These are phyloP conservation scores for Trametes sp. DNA, from an alignment of 1,284 basidiomycete genomes.

Conservation along the genomic window DNA sequence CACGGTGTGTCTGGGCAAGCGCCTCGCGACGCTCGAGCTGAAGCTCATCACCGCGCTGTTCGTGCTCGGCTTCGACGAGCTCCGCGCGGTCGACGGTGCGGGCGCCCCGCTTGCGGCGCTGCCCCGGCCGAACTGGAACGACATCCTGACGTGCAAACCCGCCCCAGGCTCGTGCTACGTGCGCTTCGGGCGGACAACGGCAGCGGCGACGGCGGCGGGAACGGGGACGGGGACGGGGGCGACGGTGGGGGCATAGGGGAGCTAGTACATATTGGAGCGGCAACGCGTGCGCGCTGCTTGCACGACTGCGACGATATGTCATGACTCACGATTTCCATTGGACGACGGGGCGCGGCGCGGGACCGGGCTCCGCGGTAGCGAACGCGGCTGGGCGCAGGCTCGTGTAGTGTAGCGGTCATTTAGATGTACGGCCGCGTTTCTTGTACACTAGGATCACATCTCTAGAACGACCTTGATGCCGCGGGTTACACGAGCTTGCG, in stretches of 20 bases:
- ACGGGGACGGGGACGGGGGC: conserved; percentile 10
- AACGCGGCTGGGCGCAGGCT: neutral
- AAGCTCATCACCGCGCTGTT: conserved; percentile 73
- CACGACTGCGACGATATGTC: neutral
- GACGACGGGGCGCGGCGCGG: neutral
- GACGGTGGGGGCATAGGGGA: neutral
- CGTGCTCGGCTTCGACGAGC: conserved; percentile 61
- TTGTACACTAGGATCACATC: conserved; percentile 15
- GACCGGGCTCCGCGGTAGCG: neutral
- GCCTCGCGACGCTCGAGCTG: conserved; percentile 73
- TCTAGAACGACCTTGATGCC: conserved; percentile 5
- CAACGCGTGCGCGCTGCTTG: conserved; percentile 1
- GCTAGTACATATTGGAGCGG: neutral
- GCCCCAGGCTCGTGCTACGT: conserved; percentile 59
- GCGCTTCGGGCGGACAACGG: conserved; percentile 29
- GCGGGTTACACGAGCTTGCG: too few relatives aligned
- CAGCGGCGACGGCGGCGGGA: neutral
- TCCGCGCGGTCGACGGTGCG: conserved; percentile 57
- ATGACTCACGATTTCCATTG: conserved; percentile 1
- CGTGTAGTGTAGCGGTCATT: conserved; percentile 12
- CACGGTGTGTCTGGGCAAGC: conserved; percentile 71
- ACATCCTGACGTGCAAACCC: conserved; percentile 70
- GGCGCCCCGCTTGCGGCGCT: conserved; percentile 53
- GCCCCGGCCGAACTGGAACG: conserved; percentile 79
- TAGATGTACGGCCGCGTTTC: conserved; percentile 7